These are phyloP conservation scores for Plasmodium blacklocki DNA, from an alignment of 169 alveolate species.

Conservation along the genomic window DNA sequence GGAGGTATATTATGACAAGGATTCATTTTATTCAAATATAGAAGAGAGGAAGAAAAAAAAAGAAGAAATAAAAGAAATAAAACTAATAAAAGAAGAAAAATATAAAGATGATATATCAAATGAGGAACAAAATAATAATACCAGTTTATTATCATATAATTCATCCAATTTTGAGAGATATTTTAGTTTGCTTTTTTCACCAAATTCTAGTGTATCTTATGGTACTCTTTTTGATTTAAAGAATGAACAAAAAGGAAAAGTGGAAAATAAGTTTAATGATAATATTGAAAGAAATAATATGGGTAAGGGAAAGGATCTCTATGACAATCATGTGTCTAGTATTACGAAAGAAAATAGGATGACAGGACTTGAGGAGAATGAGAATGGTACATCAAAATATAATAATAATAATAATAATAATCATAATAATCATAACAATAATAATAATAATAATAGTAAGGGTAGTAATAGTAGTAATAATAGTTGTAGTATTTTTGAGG, in stretches of 20 bases:
- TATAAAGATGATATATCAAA: background rate
- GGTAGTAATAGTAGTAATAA: background rate
- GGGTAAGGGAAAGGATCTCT: background rate
- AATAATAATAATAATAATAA: background rate
- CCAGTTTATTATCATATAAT: constrained; percentile 8
- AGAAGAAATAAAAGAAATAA: background rate
- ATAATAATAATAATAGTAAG: background rate
- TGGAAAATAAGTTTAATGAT: background rate
- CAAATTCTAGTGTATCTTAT: constrained; percentile 18
- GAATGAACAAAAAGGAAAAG: background rate
- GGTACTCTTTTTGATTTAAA: constrained; percentile 43
- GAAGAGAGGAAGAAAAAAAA: background rate
- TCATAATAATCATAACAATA: background rate
- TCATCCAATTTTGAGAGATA: constrained; percentile 67
- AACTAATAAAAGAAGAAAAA: background rate
- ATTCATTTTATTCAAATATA: too few relatives aligned
- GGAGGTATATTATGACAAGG: background rate
- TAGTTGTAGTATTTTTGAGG: background rate
- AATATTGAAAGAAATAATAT: background rate
- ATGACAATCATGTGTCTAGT: background rate
- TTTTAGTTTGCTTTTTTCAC: constrained; percentile 41
- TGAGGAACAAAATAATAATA: background rate
- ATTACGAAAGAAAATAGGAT: too few relatives aligned
- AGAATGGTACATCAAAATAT: too few relatives aligned
- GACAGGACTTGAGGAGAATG: too few relatives aligned